These are phyloP conservation scores for Fusarium domesticum DNA, from an alignment of 2,329 filamentous ascomycete species.

Conservation along the genomic window DNA sequence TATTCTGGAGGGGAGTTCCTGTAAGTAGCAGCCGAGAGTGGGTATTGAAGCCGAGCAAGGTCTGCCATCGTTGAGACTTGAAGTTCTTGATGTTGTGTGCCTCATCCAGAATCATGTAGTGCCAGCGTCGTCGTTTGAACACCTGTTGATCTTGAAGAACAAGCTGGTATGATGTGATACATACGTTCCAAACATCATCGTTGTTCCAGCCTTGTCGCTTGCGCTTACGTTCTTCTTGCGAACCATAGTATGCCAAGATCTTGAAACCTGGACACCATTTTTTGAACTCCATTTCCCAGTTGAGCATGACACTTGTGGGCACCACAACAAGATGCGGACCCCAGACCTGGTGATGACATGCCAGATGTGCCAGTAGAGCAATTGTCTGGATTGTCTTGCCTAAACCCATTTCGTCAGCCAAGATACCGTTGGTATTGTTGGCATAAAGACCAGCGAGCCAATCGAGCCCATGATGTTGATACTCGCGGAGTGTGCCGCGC, in stretches of 20 bases:
- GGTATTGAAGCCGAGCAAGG: conserved; percentile 89
- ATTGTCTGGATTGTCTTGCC: conserved; percentile 99
- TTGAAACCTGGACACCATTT: conserved; percentile 99
- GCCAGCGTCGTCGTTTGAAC: conserved; percentile 89
- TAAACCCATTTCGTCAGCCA: conserved; percentile 97
- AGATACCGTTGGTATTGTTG: conserved; percentile 90
- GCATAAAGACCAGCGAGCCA: conserved; percentile 93
- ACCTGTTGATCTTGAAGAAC: conserved; percentile 92
- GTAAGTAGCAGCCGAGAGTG: conserved; percentile 83
- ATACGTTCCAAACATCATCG: conserved; percentile 92
- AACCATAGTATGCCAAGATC: conserved; percentile 94
- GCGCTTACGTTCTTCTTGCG: conserved; percentile 83
- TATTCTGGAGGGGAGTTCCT: conserved; percentile 94
- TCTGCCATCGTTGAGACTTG: conserved; percentile 95
- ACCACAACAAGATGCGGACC: conserved; percentile 95
- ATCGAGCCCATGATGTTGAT: conserved; percentile 94
- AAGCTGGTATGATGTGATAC: conserved; percentile 96
- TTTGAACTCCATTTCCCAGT: conserved; percentile 99
- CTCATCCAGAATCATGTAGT: conserved; percentile 97
- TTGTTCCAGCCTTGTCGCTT: conserved; percentile 94
- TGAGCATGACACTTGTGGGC: conserved; percentile 96
- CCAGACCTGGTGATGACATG: conserved; percentile 88
- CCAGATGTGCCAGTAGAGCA: conserved; percentile 85
- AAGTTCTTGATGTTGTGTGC: conserved; percentile 99
- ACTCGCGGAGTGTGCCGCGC: conserved; percentile 86